Evolutionary conservation across 805 yeast genomes (phyloP).

Genomic region (Alloascoidea africana): DNA sequence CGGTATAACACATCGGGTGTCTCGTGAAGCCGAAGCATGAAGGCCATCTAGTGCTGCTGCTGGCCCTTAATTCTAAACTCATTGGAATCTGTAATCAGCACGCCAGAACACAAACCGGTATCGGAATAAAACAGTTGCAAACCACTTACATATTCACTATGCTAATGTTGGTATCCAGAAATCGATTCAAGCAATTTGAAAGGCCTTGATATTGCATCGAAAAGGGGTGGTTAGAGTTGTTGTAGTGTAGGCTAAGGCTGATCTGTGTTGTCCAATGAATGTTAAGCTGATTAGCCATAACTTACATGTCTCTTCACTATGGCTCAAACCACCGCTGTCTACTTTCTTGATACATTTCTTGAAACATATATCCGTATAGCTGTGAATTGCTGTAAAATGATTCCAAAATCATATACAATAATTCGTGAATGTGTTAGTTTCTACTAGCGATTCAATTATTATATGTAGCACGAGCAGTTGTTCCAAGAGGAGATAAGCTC

Average conservation of each 20-base stretch:
- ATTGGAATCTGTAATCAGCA: no score
- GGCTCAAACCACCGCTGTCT: conserved; percentile 27
- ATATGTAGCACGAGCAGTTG: conserved; percentile 4
- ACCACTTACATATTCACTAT: conserved; percentile 42
- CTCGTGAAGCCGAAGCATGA: no score
- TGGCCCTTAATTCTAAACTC: no score
- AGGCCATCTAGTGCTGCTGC: no score
- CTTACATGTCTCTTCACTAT: conserved; percentile 50
- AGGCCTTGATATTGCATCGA: conserved; percentile 16
- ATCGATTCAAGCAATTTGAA: conserved; percentile 69
- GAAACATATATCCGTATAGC: conserved; percentile 83
- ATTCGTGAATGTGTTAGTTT: not conserved
- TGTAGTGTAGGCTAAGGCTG: not conserved
- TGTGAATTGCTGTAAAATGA: conserved; percentile 42
- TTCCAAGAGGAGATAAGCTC: not conserved
- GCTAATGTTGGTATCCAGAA: conserved; percentile 74
- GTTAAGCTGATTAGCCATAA: not conserved
- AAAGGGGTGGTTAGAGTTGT: not conserved
- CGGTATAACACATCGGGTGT: no score
- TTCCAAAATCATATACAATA: no score
- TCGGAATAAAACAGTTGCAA: no score
- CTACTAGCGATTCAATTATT: not conserved
- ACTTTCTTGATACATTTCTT: conserved; percentile 54
- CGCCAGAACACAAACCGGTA: no score
- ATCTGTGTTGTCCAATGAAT: not conserved